These are phyloP conservation scores for Zoysia japonica DNA, from an alignment of 176 grass and related monocot genomes.

Conservation along the genomic window DNA sequence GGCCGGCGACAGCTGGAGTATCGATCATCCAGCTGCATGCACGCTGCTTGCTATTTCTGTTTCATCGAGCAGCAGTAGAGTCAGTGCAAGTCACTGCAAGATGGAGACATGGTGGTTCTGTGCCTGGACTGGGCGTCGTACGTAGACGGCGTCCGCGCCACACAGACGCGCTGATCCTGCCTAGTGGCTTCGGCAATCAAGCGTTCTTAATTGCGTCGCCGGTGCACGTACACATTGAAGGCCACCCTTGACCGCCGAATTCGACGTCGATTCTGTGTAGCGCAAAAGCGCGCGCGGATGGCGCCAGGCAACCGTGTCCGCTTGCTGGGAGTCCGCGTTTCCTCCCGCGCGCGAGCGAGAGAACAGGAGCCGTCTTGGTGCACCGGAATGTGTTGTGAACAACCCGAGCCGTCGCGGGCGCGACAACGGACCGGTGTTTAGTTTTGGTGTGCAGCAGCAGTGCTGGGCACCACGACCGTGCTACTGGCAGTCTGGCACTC, in stretches of 20 bases:
- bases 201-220: no score
- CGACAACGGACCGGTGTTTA: no score
- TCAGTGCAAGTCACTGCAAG: no score
- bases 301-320: neutral
- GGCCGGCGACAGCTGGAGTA: no score
- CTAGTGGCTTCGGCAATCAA: no score
- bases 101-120: neutral
- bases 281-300: neutral
- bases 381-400: neutral
- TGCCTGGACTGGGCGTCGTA: neutral
- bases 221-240: neutral
- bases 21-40: no score
- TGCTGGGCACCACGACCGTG: no score
- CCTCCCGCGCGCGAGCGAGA: neutral
- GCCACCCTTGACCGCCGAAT: neutral
- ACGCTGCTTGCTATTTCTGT: no score
- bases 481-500: no score
- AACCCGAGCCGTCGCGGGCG: neutral
- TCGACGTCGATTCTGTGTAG: no score
- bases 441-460: no score
- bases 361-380: neutral
- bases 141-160: conserved; percentile 11
- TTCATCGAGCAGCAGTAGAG: no score
- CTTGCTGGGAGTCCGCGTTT: neutral
- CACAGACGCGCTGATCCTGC: neutral